Base-by-base conservation (phyloP, 257 asterid species). In the Scutellaria galericulata region DNA sequence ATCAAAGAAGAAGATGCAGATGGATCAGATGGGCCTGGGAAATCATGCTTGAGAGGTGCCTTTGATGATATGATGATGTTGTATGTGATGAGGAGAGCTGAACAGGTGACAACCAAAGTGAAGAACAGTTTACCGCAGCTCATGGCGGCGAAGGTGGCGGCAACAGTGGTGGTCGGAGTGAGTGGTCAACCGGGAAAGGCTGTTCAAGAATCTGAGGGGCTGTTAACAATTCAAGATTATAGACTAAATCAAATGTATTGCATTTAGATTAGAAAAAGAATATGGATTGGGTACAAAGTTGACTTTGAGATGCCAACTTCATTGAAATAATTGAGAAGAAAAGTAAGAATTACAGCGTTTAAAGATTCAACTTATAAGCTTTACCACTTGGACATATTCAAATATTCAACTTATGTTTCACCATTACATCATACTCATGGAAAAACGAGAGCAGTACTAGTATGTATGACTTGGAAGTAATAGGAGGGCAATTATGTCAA, bases 101-200 rank as follows among this genome's bases (percentile, higher is more conserved):
- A 89, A 46, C 84, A 80, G 7, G 82, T 66, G 10, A 91, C 60
- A 18, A 89, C 87, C 8, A 81, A 22, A 2, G 82, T 62, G 80
- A 89, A 91, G 85, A 89, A 89, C 74, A 89, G 45, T 56, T 89
- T 89, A 12, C 94, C 90, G 48, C 90, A 85, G 13, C 96, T 87
- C 91, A 87, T 85, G 7, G 53, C 7, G 4, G 44, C 58, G 70
- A 5, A 5, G 66, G 45, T 11, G 67, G 20, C 39, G 67, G 62
- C 53, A 0, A 18, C 18, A 18, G 18, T 18, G 12, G 56, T 2
- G 4, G 42, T 1, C 9, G 64, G 42, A 55, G 15, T 24, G 5
- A 27, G 7, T 13, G 41, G 64, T 57, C 64, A 57, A 57, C 64
- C 13, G 42, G 47, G 7, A 24, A 22, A 45, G 50, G 54, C 11